Percentiles rank a stretch among this genome's conserved stretches.
phyloP scores from a whole-genome alignment of 2,329 filamentous ascomycete species.

The Ambrosiella beaveri region DNA sequence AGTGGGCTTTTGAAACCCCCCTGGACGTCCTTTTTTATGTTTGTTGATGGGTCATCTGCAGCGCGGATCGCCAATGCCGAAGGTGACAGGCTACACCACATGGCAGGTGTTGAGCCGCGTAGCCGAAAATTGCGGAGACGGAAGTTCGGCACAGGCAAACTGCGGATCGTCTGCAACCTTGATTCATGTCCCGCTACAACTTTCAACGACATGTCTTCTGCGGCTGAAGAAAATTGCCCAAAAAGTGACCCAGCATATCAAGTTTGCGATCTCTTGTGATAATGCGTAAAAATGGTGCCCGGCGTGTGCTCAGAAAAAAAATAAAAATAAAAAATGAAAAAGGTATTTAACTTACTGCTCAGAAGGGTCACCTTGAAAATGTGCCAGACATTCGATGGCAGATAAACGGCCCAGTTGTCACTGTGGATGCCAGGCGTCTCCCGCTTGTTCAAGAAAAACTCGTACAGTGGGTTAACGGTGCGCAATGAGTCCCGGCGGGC shows the following conservation, averaged over 20 bases:
- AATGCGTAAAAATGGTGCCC: too few relatives aligned
- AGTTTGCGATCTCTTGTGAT: background rate
- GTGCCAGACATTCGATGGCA: conserved; percentile 26
- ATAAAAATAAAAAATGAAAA: background rate
- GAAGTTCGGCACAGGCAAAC: conserved; percentile 2
- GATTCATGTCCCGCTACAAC: background rate
- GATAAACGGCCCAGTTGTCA: conserved; percentile 24
- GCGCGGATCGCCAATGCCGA: background rate
- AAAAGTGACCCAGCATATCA: background rate
- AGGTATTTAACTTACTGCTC: conserved; percentile 33
- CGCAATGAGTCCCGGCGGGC: too few relatives aligned
- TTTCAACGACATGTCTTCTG: conserved; percentile 5
- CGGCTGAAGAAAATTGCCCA: background rate
- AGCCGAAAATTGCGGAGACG: background rate
- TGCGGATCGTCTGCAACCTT: background rate
- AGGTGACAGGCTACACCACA: background rate
- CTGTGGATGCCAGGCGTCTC: conserved; percentile 32
- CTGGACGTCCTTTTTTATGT: background rate
- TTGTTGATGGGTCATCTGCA: background rate
- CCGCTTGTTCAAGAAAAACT: conserved; percentile 28
- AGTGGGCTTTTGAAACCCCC: background rate
- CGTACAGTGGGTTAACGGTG: background rate
- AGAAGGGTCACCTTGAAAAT: conserved; percentile 38
- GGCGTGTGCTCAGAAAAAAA: too few relatives aligned
- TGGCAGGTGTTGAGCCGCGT: background rate